Base-by-base conservation (phyloP, 495 filamentous ascomycete species). In the Talaromyces liani region DNA sequence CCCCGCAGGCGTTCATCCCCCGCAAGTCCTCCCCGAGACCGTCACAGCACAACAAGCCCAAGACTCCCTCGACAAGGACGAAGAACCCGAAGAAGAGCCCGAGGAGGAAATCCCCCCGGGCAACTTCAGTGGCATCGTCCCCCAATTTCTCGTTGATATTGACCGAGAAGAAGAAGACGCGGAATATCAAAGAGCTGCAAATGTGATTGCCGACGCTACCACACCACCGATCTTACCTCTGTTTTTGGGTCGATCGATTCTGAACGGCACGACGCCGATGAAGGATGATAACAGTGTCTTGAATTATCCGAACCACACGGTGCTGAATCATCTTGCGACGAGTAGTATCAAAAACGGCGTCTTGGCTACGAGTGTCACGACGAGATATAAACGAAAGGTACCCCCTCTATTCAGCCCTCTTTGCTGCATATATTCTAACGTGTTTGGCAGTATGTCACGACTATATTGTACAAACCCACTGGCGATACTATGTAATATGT, bases 231-330 rank as follows among this genome's bases (percentile, higher is more conserved):
- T 84, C 65, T 80, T 98, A 18, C 94, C 94, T 29, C 84, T 94
- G 63, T 97, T 98, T 80, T 79, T 98, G 41, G 89, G 89, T 55
- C 97, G 97, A 73, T 93, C 93, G 18, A 96, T 98, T 61, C 77
- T 98, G 63, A 98, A 98, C 72, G 89, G 89, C 51, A 87, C 85
- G 6, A 93, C 88, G 6, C 85, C 91, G 2, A 92, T 96, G 80
- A 98, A 97, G 77, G 94, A 98, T 75, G 94, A 98, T 71, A 95
- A 91, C 73, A 96, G 92, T 76, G 95, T 98, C 51, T 75, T 98
- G 45, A 92, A 87, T 59, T 92, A 97, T 79, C 94, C 94, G 14
- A 98, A 98, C 68, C 94, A 98, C 66, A 97, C 94, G 2, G 91
- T 98, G 27, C 76, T 98, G 66, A 98, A 98, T 67, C 94, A 98